phyloP scores from a whole-genome alignment of 2,329 filamentous ascomycete species.

The Nothophoma quercina region DNA sequence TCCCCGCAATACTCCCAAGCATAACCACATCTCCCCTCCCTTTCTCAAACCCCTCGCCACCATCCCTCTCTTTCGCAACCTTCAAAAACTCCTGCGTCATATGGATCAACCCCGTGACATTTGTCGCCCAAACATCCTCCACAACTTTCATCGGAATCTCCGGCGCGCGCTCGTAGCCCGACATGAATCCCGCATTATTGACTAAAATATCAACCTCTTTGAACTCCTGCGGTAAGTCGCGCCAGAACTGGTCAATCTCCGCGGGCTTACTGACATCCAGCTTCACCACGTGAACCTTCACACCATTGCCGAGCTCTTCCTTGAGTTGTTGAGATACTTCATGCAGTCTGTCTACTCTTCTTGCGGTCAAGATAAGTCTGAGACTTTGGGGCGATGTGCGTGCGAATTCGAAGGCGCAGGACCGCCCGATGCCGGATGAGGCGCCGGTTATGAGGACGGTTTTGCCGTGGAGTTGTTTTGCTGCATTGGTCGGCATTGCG shows the following conservation, averaged over 20 bases:
- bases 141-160: constrained; percentile 82
- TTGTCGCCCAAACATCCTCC: constrained; percentile 83
- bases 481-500: constrained; percentile 47
- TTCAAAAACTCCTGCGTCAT: constrained; percentile 90
- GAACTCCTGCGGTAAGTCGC: constrained; percentile 77
- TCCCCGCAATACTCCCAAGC: constrained; percentile 84
- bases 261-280: constrained; percentile 82
- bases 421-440: constrained; percentile 85
- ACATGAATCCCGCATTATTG: constrained; percentile 95
- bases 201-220: constrained; percentile 84
- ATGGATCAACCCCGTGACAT: constrained; percentile 90
- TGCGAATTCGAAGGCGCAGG: constrained; percentile 86
- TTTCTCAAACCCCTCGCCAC: no score
- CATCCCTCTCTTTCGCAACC: constrained; percentile 73
- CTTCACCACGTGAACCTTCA: constrained; percentile 73
- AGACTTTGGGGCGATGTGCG: constrained; percentile 77
- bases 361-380: constrained; percentile 83
- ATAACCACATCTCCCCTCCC: constrained; percentile 93
- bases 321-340: constrained; percentile 76
- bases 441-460: constrained; percentile 90
- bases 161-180: constrained; percentile 81
- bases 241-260: constrained; percentile 75
- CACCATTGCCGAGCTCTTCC: constrained; percentile 72
- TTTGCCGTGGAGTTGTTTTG: constrained; percentile 85
- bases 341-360: constrained; percentile 77